Base-by-base conservation (phyloP, 345 rosid genomes). In the Rhodomyrtus tomentosa region DNA sequence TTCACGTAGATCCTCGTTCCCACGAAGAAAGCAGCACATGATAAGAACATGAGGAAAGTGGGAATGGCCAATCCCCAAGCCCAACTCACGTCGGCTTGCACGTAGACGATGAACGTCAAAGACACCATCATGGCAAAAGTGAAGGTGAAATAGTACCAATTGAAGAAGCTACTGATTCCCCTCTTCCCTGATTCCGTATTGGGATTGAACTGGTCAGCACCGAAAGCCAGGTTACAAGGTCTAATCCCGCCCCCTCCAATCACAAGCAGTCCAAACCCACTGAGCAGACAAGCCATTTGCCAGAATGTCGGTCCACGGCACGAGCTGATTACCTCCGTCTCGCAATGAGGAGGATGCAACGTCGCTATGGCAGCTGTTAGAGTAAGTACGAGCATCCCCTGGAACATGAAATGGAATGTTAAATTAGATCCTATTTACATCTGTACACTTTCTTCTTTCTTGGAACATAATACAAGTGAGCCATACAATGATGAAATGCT, bases 31-130 rank as follows among this genome's bases (percentile, higher is more conserved):
- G 84, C 3, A 3, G 74, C 56, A 58, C 90, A 88, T 45, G 95
- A 89, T 27, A 87, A 22, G 87, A 90, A 82, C 93, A 93, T 89
- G 68, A 90, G 68, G 56, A 86, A 55, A 40, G 95, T 86, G 24
- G 95, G 95, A 82, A 91, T 91, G 20, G 87, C 93, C 36, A 92
- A 58, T 6, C 94, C 95, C 87, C 86, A 85, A 32, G 90, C 87
- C 95, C 95, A 93, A 89, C 95, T 93, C 52, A 91, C 89, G 74
- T 91, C 88, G 15, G 91, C 59, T 84, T 93, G 95, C 29, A 93
- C 85, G 38, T 90, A 93, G 59, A 93, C 94, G 51, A 93, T 83
- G 15, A 84, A 22, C 1, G 94, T 90, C n/a, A 90, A 53, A 10
- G 95, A 88, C 18, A 91, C 29, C 89, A 90, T 84, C 86, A 90